Percentiles rank a stretch among this genome's conserved stretches.
phyloP scores from a whole-genome alignment of 371 early-diverging fungal species.

The Apophysomyces ossiformis region DNA sequence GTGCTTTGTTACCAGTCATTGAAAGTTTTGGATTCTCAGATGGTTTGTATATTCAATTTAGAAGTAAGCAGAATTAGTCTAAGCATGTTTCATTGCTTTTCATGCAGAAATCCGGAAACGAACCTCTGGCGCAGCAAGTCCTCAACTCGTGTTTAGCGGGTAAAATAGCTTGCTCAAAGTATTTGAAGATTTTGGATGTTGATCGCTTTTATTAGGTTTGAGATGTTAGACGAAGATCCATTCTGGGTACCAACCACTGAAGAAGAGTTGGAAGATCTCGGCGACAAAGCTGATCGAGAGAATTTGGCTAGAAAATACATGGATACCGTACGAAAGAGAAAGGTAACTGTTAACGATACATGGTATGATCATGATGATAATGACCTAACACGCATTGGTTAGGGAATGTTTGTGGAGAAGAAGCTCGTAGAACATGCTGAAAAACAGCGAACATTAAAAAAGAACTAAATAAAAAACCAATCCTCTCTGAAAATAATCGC shows the following conservation, averaged over 20 bases:
- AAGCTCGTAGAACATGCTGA: conserved; percentile 93
- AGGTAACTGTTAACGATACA: conserved; percentile 69
- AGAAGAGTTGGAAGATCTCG: conserved; percentile 96
- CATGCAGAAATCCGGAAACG: conserved; percentile 85
- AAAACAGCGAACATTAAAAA: conserved; percentile 90
- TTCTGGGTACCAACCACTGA: conserved; percentile 98
- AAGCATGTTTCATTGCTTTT: neutral
- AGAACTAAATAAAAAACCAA: conserved; percentile 26
- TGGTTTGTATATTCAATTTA: conserved; percentile 47
- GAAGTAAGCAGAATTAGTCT: neutral
- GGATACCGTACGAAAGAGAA: conserved; percentile 93
- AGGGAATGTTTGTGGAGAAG: conserved; percentile 89
- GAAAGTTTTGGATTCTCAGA: conserved; percentile 99
- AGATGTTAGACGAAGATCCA: conserved; percentile 92
- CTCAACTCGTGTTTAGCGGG: conserved; percentile 92
- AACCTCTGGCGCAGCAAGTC: conserved; percentile 94
- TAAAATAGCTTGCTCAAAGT: conserved; percentile 23
- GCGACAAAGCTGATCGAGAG: conserved; percentile 95
- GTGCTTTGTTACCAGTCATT: conserved; percentile 92
- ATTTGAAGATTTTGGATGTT: neutral
- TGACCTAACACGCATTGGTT: neutral
- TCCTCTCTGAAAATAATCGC: too few relatives aligned
- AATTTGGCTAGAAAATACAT: conserved; percentile 96
- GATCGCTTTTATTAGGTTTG: conserved; percentile 63
- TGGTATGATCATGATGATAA: neutral